A percentile compares a stretch with the other conserved stretches of the same genome.
Conservation (phyloP, 208 protist genomes). For the Trypanosoma brucei region DNA sequence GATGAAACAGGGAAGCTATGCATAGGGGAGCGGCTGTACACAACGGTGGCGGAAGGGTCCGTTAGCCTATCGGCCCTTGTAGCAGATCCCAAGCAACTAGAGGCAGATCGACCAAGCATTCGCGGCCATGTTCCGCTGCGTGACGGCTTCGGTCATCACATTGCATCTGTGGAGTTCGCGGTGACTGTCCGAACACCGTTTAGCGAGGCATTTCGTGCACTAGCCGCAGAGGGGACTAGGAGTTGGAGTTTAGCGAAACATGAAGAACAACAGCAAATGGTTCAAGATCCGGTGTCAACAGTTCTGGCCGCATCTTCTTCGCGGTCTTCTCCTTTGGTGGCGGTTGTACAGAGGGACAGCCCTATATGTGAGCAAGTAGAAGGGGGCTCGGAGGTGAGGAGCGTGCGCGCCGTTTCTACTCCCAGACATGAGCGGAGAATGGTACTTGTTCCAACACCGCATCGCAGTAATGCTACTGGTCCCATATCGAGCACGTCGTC, state of each 20-base stretch:
- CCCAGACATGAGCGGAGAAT: constrained; percentile 9
- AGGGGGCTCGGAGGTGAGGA: not conserved
- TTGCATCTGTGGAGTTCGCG: constrained; percentile 82
- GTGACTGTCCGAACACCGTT: constrained; percentile 78
- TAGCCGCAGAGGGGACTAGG: constrained; percentile 31
- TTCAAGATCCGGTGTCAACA: not conserved
- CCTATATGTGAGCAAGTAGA: not conserved
- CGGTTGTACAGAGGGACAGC: not conserved
- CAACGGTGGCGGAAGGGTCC: constrained; percentile 78
- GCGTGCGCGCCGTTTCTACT: not conserved
- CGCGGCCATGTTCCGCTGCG: constrained; percentile 67
- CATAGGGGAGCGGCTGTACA: constrained; percentile 60
- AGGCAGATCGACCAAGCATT: constrained; percentile 52
- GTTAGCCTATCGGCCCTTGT: constrained; percentile 63
- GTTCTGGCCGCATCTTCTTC: not conserved
- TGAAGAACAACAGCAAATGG: not conserved
- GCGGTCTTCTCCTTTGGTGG: not conserved
- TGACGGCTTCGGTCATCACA: constrained; percentile 41
- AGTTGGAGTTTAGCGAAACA: not conserved
- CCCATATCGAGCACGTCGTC: constrained; percentile 22
- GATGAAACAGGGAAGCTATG: constrained; percentile 20
- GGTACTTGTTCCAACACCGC: constrained; percentile 16
- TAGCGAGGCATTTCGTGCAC: constrained; percentile 46
- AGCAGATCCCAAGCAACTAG: constrained; percentile 26
- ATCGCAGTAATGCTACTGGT: not conserved